Evolutionary conservation across 2,329 filamentous ascomycete genomes (phyloP).

Genomic region (Calonectria naviculata): DNA sequence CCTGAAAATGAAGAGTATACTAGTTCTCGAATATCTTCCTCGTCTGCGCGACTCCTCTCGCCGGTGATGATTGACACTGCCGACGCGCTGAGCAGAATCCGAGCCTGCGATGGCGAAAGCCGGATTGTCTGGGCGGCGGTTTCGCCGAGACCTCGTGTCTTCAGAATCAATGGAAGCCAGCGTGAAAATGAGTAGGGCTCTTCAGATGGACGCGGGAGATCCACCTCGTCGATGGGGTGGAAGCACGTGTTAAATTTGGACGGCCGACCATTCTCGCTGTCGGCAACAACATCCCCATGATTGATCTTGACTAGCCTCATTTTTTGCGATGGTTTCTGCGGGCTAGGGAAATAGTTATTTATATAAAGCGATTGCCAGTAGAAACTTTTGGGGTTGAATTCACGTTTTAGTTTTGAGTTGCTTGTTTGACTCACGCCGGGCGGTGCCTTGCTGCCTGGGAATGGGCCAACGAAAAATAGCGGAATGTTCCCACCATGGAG

Average conservation of each 20-base stretch:
- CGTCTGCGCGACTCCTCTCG: slow-evolving; percentile 42
- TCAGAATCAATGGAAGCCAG: slow-evolving; percentile 54
- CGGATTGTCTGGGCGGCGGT: slow-evolving; percentile 42
- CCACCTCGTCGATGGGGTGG: not conserved
- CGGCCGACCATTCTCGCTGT: not conserved
- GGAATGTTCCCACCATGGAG: too few relatives aligned
- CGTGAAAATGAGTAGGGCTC: slow-evolving; percentile 51
- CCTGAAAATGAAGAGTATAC: slow-evolving; percentile 34
- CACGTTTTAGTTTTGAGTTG: too few relatives aligned
- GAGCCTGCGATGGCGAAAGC: slow-evolving; percentile 42
- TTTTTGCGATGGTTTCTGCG: not conserved
- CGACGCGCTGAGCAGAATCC: slow-evolving; percentile 42
- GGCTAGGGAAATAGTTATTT: too few relatives aligned
- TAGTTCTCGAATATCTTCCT: slow-evolving; percentile 46
- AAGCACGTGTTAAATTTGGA: slow-evolving; percentile 15
- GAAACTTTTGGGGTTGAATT: too few relatives aligned
- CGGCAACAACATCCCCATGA: not conserved
- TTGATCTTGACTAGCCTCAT: not conserved
- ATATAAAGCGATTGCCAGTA: too few relatives aligned
- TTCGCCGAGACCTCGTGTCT: slow-evolving; percentile 42
- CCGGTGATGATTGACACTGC: slow-evolving; percentile 46
- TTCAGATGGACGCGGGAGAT: slow-evolving; percentile 31
- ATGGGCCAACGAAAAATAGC: too few relatives aligned
- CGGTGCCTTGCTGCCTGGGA: too few relatives aligned
- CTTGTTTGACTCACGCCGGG: too few relatives aligned